Evolutionary conservation across 23 red algal genomes (phyloP).

Genomic region (Gracilariopsis chorda): DNA sequence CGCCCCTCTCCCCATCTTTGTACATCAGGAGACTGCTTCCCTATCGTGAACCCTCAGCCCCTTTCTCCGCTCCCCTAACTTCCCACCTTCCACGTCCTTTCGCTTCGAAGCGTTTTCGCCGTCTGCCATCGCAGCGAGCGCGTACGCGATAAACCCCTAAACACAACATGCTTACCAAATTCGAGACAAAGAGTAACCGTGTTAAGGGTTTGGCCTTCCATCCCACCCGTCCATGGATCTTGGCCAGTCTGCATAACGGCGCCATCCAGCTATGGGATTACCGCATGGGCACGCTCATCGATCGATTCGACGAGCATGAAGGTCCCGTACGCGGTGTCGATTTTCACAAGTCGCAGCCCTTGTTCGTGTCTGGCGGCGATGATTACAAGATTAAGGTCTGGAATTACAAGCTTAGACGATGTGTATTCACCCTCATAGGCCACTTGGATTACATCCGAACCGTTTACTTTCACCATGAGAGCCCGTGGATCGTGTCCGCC

Average conservation of each 20-base stretch:
- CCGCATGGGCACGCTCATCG: conserved; percentile 95
- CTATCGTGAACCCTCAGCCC: neutral
- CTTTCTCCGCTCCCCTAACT: no score
- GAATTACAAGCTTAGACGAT: conserved; percentile 98
- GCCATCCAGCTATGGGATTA: conserved; percentile 98
- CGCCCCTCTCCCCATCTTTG: neutral
- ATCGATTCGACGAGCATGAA: conserved; percentile 97
- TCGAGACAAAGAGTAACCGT: conserved; percentile 96
- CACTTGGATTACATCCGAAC: conserved; percentile 99
- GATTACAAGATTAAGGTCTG: conserved; percentile 99
- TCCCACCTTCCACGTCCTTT: neutral
- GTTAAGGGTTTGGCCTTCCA: conserved; percentile 99
- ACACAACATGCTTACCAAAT: conserved; percentile 88
- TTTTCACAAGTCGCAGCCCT: conserved; percentile 93
- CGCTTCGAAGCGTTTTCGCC: neutral
- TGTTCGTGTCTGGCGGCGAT: conserved; percentile 99
- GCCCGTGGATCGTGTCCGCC: conserved; percentile 99
- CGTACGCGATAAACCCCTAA: neutral
- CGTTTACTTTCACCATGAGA: conserved; percentile 98
- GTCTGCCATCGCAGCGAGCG: neutral
- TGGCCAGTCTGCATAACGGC: conserved; percentile 93
- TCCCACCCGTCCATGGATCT: conserved; percentile 95
- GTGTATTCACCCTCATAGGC: conserved; percentile 93
- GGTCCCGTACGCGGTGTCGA: conserved; percentile 95
- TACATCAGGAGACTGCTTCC: neutral